A percentile compares a stretch with the other conserved stretches of the same genome.
Evolutionary conservation across 2,329 filamentous ascomycete species (phyloP).

Genomic region (Pseudocercospora macadamiae): DNA sequence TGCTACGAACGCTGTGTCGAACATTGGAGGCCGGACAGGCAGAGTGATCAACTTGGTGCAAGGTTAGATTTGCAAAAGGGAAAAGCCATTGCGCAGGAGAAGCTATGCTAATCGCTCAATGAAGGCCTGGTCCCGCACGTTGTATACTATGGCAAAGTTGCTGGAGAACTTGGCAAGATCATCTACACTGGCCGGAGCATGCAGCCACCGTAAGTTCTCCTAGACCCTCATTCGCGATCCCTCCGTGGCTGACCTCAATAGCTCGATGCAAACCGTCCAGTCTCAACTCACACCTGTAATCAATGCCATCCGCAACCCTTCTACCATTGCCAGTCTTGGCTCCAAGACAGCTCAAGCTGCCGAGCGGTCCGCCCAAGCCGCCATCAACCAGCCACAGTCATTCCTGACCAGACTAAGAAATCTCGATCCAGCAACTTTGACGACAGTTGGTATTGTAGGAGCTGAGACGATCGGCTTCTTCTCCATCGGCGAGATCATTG

Average conservation of each 20-base stretch:
- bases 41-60: conserved; percentile 78
- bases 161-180: conserved; percentile 82
- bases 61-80: conserved; percentile 61
- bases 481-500: conserved; percentile 95
- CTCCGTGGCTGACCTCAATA: conserved; percentile 42
- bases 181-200: conserved; percentile 88
- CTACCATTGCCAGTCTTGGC: conserved; percentile 46
- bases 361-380: conserved; percentile 49
- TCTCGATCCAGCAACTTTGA: conserved; percentile 71
- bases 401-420: conserved; percentile 66
- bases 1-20: conserved; percentile 67
- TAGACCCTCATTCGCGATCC: too few relatives aligned
- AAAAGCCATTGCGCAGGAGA: neutral
- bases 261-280: conserved; percentile 80
- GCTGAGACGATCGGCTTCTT: conserved; percentile 96
- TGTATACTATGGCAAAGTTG: conserved; percentile 90
- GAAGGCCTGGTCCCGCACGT: conserved; percentile 82
- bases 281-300: conserved; percentile 77
- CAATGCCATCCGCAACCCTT: conserved; percentile 71
- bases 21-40: conserved; percentile 82
- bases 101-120: conserved; percentile 14
- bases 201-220: conserved; percentile 84
- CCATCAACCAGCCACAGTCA: conserved; percentile 58
- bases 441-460: conserved; percentile 72
- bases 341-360: conserved; percentile 45